These are phyloP conservation scores for Glycine tomentella DNA, from an alignment of 306 rosid genomes.

Conservation along the genomic window DNA sequence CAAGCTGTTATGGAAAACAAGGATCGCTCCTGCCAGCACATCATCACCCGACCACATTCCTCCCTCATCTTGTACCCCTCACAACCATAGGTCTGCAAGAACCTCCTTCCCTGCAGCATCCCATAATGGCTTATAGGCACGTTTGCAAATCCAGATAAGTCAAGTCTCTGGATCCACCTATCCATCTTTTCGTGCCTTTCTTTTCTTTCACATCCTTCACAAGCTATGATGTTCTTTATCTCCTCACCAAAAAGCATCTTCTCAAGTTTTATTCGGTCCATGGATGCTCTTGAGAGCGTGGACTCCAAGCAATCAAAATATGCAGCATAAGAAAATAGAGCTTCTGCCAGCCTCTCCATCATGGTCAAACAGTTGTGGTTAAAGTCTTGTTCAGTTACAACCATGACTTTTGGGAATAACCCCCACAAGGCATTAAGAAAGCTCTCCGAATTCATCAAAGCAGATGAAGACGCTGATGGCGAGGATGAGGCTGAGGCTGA, in stretches of 20 bases:
- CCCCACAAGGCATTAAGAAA: slow-evolving; percentile 83
- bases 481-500: slow-evolving; percentile 60
- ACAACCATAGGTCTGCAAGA: slow-evolving; percentile 78
- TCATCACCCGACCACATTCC: slow-evolving; percentile 68
- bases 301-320: slow-evolving; percentile 89
- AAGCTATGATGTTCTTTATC: slow-evolving; percentile 85
- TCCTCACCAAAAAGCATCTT: slow-evolving; percentile 91
- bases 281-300: slow-evolving; percentile 72
- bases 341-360: slow-evolving; percentile 85
- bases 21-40: slow-evolving; percentile 87
- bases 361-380: slow-evolving; percentile 81
- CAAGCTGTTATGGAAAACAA: slow-evolving; percentile 82
- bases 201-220: slow-evolving; percentile 86
- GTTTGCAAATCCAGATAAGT: slow-evolving; percentile 68
- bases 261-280: slow-evolving; percentile 86
- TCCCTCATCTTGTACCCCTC: slow-evolving; percentile 85
- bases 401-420: slow-evolving; percentile 80
- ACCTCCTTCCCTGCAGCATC: slow-evolving; percentile 71
- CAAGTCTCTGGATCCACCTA: slow-evolving; percentile 80
- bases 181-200: slow-evolving; percentile 87
- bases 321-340: slow-evolving; percentile 84
- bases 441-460: slow-evolving; percentile 59
- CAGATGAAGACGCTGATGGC: slow-evolving; percentile 54
- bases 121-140: slow-evolving; percentile 73
- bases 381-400: slow-evolving; percentile 82